phyloP scores from a whole-genome alignment of 805 yeast species.

The Yarrowia phangngaensis region DNA sequence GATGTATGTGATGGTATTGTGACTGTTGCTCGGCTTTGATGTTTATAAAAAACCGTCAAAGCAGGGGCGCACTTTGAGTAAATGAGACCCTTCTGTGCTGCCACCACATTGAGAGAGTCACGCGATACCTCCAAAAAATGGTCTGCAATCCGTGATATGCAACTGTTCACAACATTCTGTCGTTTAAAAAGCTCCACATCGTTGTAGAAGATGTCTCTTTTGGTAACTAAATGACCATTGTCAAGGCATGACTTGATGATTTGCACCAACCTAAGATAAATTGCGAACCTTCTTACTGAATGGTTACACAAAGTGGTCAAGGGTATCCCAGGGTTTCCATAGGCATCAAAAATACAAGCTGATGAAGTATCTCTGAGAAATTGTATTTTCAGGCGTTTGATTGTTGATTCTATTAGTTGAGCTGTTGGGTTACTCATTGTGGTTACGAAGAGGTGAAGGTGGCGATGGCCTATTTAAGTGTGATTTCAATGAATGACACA shows the following conservation, averaged over 20 bases:
- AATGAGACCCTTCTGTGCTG: slow-evolving; percentile 56
- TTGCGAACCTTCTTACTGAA: slow-evolving; percentile 10
- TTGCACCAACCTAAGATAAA: slow-evolving; percentile 12
- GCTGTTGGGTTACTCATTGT: neutral
- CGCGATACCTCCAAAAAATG: slow-evolving; percentile 42
- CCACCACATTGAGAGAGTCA: slow-evolving; percentile 45
- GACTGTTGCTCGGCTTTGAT: neutral
- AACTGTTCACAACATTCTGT: slow-evolving; percentile 45
- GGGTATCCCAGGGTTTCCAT: slow-evolving; percentile 1
- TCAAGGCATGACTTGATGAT: slow-evolving; percentile 8
- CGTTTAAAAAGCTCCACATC: slow-evolving; percentile 51
- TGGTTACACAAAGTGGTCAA: neutral
- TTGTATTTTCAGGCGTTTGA: neutral
- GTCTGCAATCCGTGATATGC: slow-evolving; percentile 42
- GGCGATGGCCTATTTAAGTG: too few species aligned
- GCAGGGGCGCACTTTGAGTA: slow-evolving; percentile 34
- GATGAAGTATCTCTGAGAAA: neutral
- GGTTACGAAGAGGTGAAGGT: neutral
- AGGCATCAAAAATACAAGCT: slow-evolving; percentile 1
- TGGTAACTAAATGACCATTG: neutral
- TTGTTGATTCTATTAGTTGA: neutral
- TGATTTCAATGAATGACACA: too few species aligned
- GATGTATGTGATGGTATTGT: neutral
- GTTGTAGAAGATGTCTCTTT: slow-evolving; percentile 55
- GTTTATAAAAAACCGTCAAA: neutral